Conservation (phyloP, 257 asterid genomes). For the Mentha longifolia region DNA sequence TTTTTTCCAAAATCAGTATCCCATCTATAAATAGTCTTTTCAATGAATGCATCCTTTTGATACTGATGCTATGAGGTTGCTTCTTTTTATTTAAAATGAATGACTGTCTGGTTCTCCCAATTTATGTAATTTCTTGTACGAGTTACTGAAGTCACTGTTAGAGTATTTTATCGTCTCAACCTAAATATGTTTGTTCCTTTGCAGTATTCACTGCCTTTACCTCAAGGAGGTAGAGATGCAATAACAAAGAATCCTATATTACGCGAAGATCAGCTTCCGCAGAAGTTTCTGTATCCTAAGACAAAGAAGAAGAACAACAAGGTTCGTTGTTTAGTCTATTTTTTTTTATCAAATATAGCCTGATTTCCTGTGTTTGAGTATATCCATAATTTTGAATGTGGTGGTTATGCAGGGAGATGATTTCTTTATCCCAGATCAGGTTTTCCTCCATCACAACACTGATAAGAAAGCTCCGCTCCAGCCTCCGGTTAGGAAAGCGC, state of each 20-base stretch:
- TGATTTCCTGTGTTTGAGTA: background rate
- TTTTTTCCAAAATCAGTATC: background rate
- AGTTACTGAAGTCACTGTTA: background rate
- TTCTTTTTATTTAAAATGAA: background rate
- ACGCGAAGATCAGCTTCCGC: slow-evolving; percentile 97
- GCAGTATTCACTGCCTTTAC: slow-evolving; percentile 92
- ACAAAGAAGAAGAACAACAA: slow-evolving; percentile 81
- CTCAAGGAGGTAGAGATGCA: slow-evolving; percentile 93
- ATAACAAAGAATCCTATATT: slow-evolving; percentile 84
- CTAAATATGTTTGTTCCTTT: slow-evolving; percentile 24
- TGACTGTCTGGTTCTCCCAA: background rate
- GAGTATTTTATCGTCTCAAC: background rate
- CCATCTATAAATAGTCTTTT: background rate
- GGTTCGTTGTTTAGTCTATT: slow-evolving; percentile 41
- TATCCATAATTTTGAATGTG: background rate
- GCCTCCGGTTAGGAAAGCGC: slow-evolving; percentile 88
- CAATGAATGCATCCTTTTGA: background rate
- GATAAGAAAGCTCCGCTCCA: slow-evolving; percentile 81
- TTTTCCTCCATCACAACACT: slow-evolving; percentile 72
- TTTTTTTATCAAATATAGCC: background rate
- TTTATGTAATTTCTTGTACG: background rate
- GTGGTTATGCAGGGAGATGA: slow-evolving; percentile 56
- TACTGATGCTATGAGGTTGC: background rate
- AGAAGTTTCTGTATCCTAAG: slow-evolving; percentile 79
- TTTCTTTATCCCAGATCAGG: slow-evolving; percentile 56